Base-by-base conservation (phyloP, 2,329 filamentous ascomycete genomes). In the Epichloe typhina region DNA sequence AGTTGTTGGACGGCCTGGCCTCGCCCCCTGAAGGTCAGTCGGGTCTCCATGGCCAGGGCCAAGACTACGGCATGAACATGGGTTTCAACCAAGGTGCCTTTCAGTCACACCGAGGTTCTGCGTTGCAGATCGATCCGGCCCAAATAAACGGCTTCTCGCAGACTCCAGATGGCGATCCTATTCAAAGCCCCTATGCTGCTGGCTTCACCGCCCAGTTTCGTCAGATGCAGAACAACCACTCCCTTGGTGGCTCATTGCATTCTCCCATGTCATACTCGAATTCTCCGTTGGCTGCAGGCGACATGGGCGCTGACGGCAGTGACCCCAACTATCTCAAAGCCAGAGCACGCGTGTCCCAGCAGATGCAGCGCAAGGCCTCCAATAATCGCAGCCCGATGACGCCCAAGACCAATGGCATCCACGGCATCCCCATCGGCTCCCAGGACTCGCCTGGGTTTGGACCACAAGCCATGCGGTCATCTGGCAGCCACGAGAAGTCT, bases 131-230 rank as follows among this genome's bases (percentile, higher is more conserved):
- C 59, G 82, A 86, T 56, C 79, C 82, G 54, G 72, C 77, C 46
- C 82, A 85, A 52, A 82, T 88, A 62, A 84, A 86, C 61, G 81
- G 88, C 54, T 97, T 86, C 67, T 95, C 91, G 19, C 88, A 87
- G 64, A 95, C 90, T 2, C 90, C 91, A 3, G 91, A 97, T 54
- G 88, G 88, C 49, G 85, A 88, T 49, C 89, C 91, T 5, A 91
- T 95, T 54, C 87, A 94, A 62, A 96, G 89, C 60, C 91, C 91
- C 0, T 96, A 89, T 61, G 78, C 86, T 41, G 80, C 85, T 58
- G 82, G 78, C 62, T 93, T 90, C 71, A 84, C 83, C 67, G 85
- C 86, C 61, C 86, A 89, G 56, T 94, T 88, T 65, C 80, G 85
- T 43, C 78, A 79, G 52, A 82, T 85, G 60, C 77, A 81, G 62